These are phyloP conservation scores for Sarocladium oryzae DNA, from an alignment of 2,329 filamentous ascomycete species.

Conservation along the genomic window DNA sequence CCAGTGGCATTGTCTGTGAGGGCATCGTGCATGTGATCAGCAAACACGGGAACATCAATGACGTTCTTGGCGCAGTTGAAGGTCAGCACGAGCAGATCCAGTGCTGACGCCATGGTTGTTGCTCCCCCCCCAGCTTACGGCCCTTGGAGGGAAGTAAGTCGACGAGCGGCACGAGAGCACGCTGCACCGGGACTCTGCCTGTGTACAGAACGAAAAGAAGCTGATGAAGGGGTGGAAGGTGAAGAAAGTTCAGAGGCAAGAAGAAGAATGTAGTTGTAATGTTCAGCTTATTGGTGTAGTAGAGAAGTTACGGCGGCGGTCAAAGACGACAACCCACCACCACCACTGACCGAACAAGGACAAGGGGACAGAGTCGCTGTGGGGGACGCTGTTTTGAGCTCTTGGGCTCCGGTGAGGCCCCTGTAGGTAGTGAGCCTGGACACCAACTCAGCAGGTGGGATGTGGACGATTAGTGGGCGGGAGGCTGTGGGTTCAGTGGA, in stretches of 20 bases:
- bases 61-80: conserved; percentile 79
- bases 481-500: conserved; percentile 8
- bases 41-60: conserved; percentile 65
- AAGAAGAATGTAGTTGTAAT: background rate
- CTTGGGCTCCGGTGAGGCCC: no score
- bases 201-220: background rate
- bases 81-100: conserved; percentile 73
- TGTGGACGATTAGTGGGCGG: background rate
- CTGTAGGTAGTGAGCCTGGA: no score
- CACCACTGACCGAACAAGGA: background rate
- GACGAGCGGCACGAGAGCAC: background rate
- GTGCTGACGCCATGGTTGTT: conserved; percentile 33
- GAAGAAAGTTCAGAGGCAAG: no score
- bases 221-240: no score
- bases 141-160: background rate
- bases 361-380: no score
- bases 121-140: conserved; percentile 10
- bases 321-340: no score
- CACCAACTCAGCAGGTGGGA: background rate
- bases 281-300: no score
- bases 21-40: conserved; percentile 58
- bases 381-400: no score
- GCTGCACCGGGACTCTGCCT: background rate
- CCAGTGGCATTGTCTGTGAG: conserved; percentile 43
- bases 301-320: no score